Evolutionary conservation across 352 stramenopile genomes (phyloP).

Genomic region (Globisporangium yorkense): DNA sequence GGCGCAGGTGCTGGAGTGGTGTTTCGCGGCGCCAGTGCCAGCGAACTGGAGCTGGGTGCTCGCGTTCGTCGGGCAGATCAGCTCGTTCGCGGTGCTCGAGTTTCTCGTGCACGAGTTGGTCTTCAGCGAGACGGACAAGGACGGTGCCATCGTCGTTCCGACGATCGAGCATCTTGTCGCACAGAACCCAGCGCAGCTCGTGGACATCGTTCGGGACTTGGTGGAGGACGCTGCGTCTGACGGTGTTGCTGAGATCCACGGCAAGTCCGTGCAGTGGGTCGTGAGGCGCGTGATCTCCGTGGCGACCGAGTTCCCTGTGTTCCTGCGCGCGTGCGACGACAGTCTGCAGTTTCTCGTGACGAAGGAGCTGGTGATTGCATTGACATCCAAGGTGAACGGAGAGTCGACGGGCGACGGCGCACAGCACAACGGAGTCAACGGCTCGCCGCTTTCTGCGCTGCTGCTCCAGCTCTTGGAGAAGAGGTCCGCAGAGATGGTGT

Average conservation of each 20-base stretch:
- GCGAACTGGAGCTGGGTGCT: constrained; percentile 50
- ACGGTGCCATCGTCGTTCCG: constrained; percentile 16
- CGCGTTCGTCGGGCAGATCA: constrained; percentile 32
- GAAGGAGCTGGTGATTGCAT: constrained; percentile 26
- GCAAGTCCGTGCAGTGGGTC: constrained; percentile 3
- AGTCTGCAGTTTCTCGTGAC: constrained; percentile 65
- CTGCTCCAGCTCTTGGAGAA: constrained; percentile 26
- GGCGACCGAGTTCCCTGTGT: constrained; percentile 21
- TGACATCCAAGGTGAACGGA: constrained; percentile 20
- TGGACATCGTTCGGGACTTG: constrained; percentile 41
- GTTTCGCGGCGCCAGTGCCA: constrained; percentile 15
- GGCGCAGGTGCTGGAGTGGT: constrained; percentile 47
- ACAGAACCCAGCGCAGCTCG: constrained; percentile 34
- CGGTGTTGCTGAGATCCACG: not conserved
- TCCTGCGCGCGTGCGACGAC: constrained; percentile 43
- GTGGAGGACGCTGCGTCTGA: constrained; percentile 21
- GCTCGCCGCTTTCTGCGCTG: constrained; percentile 1
- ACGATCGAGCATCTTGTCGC: constrained; percentile 34
- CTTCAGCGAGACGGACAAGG: constrained; percentile 4
- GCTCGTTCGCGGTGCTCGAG: constrained; percentile 36
- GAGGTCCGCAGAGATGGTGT: constrained; percentile 30
- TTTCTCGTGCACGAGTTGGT: constrained; percentile 39
- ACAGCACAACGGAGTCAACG: not conserved
- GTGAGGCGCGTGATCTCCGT: constrained; percentile 29
- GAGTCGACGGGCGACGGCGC: not conserved